These are phyloP conservation scores for Chloranthus sessilifolius DNA, from an alignment of 164 flowering plant species.

Conservation along the genomic window DNA sequence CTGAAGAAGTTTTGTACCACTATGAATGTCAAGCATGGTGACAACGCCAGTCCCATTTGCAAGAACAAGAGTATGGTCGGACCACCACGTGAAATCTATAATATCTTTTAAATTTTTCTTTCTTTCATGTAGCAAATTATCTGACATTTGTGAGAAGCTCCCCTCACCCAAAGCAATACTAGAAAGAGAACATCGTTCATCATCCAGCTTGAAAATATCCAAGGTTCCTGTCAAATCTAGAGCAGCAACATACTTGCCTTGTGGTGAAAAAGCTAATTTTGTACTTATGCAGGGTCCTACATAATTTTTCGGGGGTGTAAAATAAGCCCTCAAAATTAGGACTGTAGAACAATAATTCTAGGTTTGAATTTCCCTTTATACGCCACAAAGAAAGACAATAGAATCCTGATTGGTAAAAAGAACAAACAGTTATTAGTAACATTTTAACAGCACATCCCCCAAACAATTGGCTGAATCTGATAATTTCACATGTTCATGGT, in stretches of 20 bases:
- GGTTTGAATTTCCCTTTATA: constrained; percentile 24
- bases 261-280: constrained; percentile 73
- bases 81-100: constrained; percentile 94
- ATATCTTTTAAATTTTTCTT: constrained; percentile 28
- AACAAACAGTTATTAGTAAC: too few relatives aligned
- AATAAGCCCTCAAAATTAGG: constrained; percentile 57
- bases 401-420: too few relatives aligned
- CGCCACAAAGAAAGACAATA: constrained; percentile 70
- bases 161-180: constrained; percentile 19
- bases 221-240: constrained; percentile 62
- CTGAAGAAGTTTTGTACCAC: constrained; percentile 32
- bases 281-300: constrained; percentile 38
- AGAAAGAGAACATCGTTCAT: constrained; percentile 31
- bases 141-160: constrained; percentile 12
- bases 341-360: constrained; percentile 39
- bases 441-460: constrained; percentile 5
- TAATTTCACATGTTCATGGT: too few relatives aligned
- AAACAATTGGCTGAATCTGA: too few relatives aligned
- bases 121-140: constrained; percentile 13
- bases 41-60: constrained; percentile 55
- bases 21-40: constrained; percentile 53
- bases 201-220: constrained; percentile 52
- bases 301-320: constrained; percentile 33
- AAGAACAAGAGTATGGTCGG: constrained; percentile 52
- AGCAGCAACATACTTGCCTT: constrained; percentile 52